Evolutionary conservation across 1,139 yeast species (phyloP).

Genomic region (Scheffersomyces cryptocercus): DNA sequence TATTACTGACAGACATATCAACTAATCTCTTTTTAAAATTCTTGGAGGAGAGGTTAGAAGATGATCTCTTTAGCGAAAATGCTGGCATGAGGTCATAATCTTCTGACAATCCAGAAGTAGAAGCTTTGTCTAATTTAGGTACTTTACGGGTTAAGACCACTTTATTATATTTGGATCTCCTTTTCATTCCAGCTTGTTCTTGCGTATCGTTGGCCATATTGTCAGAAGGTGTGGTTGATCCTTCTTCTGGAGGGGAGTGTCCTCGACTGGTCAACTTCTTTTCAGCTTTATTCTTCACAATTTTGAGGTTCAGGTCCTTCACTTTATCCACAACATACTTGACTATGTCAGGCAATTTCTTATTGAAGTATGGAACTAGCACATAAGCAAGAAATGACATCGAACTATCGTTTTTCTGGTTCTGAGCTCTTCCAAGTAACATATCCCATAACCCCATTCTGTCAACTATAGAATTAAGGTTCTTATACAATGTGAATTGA

Average conservation of each 20-base stretch:
- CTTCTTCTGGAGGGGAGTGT: not conserved
- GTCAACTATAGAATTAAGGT: conserved; percentile 50
- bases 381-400: conserved; percentile 56
- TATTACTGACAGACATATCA: conserved; percentile 34
- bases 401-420: conserved; percentile 34
- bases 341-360: conserved; percentile 47
- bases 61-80: conserved; percentile 39
- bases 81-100: conserved; percentile 31
- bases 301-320: conserved; percentile 48
- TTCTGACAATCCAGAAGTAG: conserved; percentile 9
- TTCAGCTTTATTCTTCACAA: conserved; percentile 6
- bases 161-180: conserved; percentile 20
- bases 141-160: conserved; percentile 14
- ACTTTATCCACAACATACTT: conserved; percentile 50
- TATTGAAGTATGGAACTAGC: conserved; percentile 54
- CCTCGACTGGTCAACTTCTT: conserved; percentile 1
- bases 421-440: conserved; percentile 33
- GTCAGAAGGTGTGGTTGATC: not conserved
- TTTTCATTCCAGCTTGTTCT: not conserved
- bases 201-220: conserved; percentile 2
- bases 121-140: conserved; percentile 18
- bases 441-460: conserved; percentile 59
- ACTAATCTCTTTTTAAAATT: conserved; percentile 48
- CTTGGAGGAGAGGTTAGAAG: conserved; percentile 43
- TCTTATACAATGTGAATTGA: conserved; percentile 18